Evolutionary conservation across 2,329 filamentous ascomycete species (phyloP), one percentile per base, ranked within the genome.

Genomic region (Basipetospora chlamydospora): DNA sequence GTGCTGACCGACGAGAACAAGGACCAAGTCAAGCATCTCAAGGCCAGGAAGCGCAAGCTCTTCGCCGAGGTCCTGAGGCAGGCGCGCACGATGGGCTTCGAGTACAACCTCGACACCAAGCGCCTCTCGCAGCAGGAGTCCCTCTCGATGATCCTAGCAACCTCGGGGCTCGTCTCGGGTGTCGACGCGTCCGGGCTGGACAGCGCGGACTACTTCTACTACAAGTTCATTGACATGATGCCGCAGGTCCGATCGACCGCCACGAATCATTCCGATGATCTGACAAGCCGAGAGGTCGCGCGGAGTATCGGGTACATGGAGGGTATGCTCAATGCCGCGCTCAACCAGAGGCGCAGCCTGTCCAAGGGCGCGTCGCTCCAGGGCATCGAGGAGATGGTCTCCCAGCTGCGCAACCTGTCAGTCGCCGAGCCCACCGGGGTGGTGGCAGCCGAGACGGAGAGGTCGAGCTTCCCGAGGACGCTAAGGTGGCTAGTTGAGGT

Each of bases 1-100:
- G 67, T 69, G n/a, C 59, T 93, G 31, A 94, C 73, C 0, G 83
- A 94, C 18, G 87, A 94, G 29, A 95, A 90, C 55, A 88, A 87
- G 51, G 70, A 77, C 9, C 56, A 70, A 12, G 74, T 95, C 42
- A 87, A 92, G 55, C 84, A 95, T 53, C 73, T 96, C 46, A 96
- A 95, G 63, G 77, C 75, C 3, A 73, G 84, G 47, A 98, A 98
- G 59, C 76, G 85, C 29, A 87, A 86, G 47, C 69, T 96, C 11
- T 90, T 93, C 47, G 82, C 85, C 1, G 88, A 96, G 46, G 87
- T 82, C 0, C 61, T 98, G 43, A 87, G 83, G 49, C 73, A 77
- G 16, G 62, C 95, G 20, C 76, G 85, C 25, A 73, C 79, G 39
- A 96, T 98, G 88, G 90, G 90, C 4, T 73, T 98, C 47, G 80